Evolutionary conservation across 1,284 basidiomycete genomes (phyloP), one percentile per base, ranked within the genome.

Genomic region (Porodaedalea pini): DNA sequence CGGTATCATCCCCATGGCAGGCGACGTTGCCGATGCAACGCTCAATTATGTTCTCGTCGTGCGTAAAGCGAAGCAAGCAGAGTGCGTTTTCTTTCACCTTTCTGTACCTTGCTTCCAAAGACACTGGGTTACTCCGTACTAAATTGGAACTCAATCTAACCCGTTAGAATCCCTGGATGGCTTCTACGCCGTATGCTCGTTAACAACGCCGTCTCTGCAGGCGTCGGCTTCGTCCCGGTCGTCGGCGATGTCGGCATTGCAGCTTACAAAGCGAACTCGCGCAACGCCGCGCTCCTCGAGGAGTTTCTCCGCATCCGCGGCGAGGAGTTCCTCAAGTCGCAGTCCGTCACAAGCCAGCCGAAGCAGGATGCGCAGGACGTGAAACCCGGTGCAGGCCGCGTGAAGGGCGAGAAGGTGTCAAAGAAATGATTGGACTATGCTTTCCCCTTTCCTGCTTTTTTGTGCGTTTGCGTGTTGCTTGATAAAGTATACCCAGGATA

Each of bases 231-330:
- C 52, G 72, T 97, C 3, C 94, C 94, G 0, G 43, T 92, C 39
- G 78, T 83, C 0, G 94, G 94, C 2, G 92, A 95, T 69, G 69
- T 97, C 50, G 68, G 86, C 3, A 70, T 93, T 67, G 92, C 76
- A 50, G 74, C 73, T 3, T 96, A 78, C 79, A 94, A 93, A 69
- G 84, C 92, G n/a, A 98, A 97, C 72, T 90, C 85, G 43, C 79
- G 94, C 62, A 97, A 97, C 67, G 93, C 91, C 2, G 78, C 78
- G 2, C 70, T 91, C 19, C 73, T 92, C 36, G 86, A 89, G 64
- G 87, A 90, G 70, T 88, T 79, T 68, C 68, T 91, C 54, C 78
- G 85, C 36, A 74, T 87, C 29, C 77, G 88, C 37, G 88, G 85
- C 0, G 81, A 83, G 55, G 80, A 86, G 64, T 81, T 75, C 63